Conservation (phyloP, 345 rosid species). For the Sisymbrium altissimum region DNA sequence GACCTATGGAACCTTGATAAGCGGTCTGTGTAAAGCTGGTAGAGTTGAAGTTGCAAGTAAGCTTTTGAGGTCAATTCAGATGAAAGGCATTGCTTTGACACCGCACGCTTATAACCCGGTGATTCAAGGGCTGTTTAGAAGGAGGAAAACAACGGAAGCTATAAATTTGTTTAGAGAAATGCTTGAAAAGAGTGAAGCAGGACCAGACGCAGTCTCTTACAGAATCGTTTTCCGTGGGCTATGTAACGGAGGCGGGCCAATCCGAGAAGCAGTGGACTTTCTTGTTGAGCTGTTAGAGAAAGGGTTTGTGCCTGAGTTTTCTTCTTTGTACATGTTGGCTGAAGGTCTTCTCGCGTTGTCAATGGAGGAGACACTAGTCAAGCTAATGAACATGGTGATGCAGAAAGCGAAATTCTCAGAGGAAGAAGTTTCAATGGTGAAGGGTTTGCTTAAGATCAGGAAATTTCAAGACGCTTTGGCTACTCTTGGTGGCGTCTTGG, state of each 20-base stretch:
- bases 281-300: conserved; percentile 63
- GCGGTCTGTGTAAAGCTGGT: conserved; percentile 84
- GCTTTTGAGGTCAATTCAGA: conserved; percentile 68
- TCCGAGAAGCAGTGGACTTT: conserved; percentile 78
- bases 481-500: conserved; percentile 55
- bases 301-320: conserved; percentile 70
- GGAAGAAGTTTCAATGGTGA: conserved; percentile 58
- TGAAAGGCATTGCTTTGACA: conserved; percentile 66
- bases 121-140: conserved; percentile 63
- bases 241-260: conserved; percentile 72
- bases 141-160: conserved; percentile 61
- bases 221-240: conserved; percentile 76
- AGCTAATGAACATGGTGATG: conserved; percentile 62
- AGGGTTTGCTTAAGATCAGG: conserved; percentile 64
- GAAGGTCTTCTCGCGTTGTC: conserved; percentile 72
- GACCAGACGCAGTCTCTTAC: conserved; percentile 60
- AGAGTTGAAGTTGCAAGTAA: conserved; percentile 65
- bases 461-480: conserved; percentile 78
- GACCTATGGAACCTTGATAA: conserved; percentile 73
- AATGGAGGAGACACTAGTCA: conserved; percentile 63
- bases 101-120: conserved; percentile 86
- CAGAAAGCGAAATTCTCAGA: conserved; percentile 57
- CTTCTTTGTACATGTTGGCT: conserved; percentile 75
- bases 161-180: conserved; percentile 80
- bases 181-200: conserved; percentile 48